Evolutionary conservation across 2,329 filamentous ascomycete species (phyloP), one percentile per base, ranked within the genome.

Genomic region (Canariomyces notabilis): DNA sequence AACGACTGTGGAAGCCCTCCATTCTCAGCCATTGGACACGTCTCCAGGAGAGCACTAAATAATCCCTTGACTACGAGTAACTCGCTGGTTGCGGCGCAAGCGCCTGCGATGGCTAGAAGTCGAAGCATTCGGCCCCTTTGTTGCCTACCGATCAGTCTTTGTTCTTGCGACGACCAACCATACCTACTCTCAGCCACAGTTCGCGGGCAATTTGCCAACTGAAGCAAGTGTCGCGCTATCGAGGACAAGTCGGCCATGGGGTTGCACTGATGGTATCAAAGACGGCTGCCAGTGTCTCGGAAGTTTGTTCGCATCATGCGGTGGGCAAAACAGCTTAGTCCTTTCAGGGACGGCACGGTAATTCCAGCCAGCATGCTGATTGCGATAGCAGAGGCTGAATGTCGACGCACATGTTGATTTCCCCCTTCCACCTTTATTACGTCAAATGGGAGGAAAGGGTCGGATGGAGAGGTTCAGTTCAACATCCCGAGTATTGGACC

Each of bases 61-160:
- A 48, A 6, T 21, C 5, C n/a, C 26, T 29, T 37, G 19, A 44
- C 23, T 21, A 12, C 14, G 4, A 22, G 9, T 6, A 1, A n/a
- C 14, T 23, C 14, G 26, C 18, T 31, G 42, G 19, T 42, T 45
- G 26, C 47, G 42, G 34, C n/a, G n/a, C 7, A 6, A 11, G 18
- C 15, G 16, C 26, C 22, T 14, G 15, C 16, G 31, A n/a, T 26
- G 21, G 22, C 12, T 2, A 20, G 23, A 12, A 23, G 31, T 26
- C 23, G 26, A 26, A 42, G 37, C 6, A 15, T 6, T 8, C 34
- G 15, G 35, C 20, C 19, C 44, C 46, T 50, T 50, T 46, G 36
- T 15, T 12, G 16, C 12, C 16, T 6, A 12, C 18, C 29, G 22
- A 7, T 8, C 20, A 6, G 19, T 37, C 48, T 49, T 49, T 49